Evolutionary conservation across 2,329 filamentous ascomycete species (phyloP), one percentile per base, ranked within the genome.

Genomic region (Claviceps fusiformis): DNA sequence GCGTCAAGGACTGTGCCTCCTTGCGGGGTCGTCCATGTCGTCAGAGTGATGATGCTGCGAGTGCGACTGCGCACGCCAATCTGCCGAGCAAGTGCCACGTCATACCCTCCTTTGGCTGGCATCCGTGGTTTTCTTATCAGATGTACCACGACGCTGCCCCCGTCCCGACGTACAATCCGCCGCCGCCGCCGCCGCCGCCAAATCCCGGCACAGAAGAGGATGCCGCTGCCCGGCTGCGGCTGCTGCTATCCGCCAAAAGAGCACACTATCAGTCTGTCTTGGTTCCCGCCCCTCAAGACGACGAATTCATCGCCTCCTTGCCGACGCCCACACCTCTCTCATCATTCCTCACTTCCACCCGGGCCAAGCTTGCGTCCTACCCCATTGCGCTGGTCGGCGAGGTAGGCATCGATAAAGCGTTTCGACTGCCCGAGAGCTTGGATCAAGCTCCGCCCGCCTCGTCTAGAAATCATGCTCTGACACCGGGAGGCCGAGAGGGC

Each of bases 51-150:
- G 31, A 41, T 33, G 48, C 19, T 19, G 19, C 19, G 19, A 19
- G 19, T 19, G 19, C 19, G 19, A 19, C 41, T 46, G 29, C 15
- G 37, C 47, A 15, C 10, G 48, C 7, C 33, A 11, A 29, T 17
- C 57, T 54, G 51, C 50, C 50, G 27, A 47, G 50, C 17, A 46
- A 54, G 41, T 61, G 58, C 56, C 58, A 55, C 27, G 62, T 75
- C 53, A 62, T 92, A 3, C 86, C 88, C 0, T 82, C 83, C n/a
- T 92, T 91, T 69, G 88, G 88, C 24, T 91, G 87, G 86, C 88
- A 93, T 65, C 88, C 88, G 1, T 93, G 88, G 88, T 92, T 91
- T 68, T 86, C 87, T 1, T 76, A 92, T 66, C 83, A 88, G 60
- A 76, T 93, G 62, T 89, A 83, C 64, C 78, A 84, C 62, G 82